Evolutionary conservation across 495 filamentous ascomycete species (phyloP), one percentile per base, ranked within the genome.

Genomic region (Penicillium goetzii): DNA sequence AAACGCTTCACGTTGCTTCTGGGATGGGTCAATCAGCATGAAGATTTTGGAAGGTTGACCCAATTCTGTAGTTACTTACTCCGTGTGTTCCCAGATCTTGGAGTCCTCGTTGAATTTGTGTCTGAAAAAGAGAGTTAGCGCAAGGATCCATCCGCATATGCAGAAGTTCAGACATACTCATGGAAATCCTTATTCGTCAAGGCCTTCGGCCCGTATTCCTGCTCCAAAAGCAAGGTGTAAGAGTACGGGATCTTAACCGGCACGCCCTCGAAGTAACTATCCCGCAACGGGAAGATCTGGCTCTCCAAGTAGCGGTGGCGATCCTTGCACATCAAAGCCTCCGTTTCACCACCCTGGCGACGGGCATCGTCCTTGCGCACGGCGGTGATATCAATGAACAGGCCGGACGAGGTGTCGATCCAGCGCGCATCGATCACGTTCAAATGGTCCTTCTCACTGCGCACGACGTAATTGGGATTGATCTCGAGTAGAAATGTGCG

Each of bases 271-370:
- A 93, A 97, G 62, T 83, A 78, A 60, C 88, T 92, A 51, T 89
- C 86, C 19, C 91, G 81, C 65, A 97, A 72, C 5, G 93, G 92
- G 74, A 88, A 97, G 36, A 97, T 85, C 65, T 96, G 87, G 34
- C 78, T 78, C 47, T 84, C 84, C 73, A 81, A 56, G 51, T 84
- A 88, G 25, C 75, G 74, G 66, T 89, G 86, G 11, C 68, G 69
- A 71, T 89, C 86, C 65, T 89, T 88, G 69, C 82, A 86, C 74
- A 80, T 83, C 68, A 87, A 67, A 10, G 74, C 72, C 32, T 77
- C 78, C 2, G 69, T 34, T n/a, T 71, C 52, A 11, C 81, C 82
- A 1, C 62, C 33, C 4, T 61, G 62, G 28, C 77, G 70, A 19
- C 72, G 73, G 0, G 66, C 71, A 11, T 74, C 68, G 69, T 84